These are phyloP conservation scores for Tricholomella constricta DNA, from an alignment of 768 basidiomycete species.

Conservation along the genomic window DNA sequence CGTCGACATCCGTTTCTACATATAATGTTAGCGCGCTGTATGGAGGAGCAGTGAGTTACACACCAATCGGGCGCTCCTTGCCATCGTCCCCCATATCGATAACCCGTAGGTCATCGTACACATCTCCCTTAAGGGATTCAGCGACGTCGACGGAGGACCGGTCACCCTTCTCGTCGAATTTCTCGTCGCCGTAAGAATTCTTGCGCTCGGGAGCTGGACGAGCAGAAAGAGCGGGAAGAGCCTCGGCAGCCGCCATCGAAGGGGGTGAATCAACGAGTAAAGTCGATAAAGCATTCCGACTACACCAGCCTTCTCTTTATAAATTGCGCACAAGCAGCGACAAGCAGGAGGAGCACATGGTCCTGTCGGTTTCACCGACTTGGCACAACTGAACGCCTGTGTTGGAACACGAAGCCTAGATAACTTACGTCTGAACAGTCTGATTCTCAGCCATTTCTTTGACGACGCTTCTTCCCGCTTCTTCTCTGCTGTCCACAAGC, in stretches of 20 bases:
- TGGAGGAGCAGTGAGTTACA: not conserved
- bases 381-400: too few species aligned
- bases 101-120: slow-evolving; percentile 20
- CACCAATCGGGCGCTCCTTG: slow-evolving; percentile 53
- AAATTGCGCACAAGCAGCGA: not conserved
- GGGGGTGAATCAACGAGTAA: not conserved
- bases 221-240: not conserved
- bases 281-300: not conserved
- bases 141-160: slow-evolving; percentile 10
- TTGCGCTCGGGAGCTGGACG: not conserved
- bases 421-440: too few species aligned
- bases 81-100: slow-evolving; percentile 50
- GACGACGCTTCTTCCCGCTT: too few species aligned
- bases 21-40: not conserved
- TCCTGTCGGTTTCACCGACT: not conserved
- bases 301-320: not conserved
- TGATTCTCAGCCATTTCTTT: too few species aligned
- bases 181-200: slow-evolving; percentile 12
- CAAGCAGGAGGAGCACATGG: not conserved
- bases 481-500: too few species aligned
- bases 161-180: slow-evolving; percentile 8
- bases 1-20: slow-evolving; percentile 46
- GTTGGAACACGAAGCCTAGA: too few species aligned
- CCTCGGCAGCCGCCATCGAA: not conserved
- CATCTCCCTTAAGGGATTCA: slow-evolving; percentile 14